Percentiles rank a stretch among this genome's conserved stretches.
Conservation (phyloP, 805 yeast species). For the Suhomyces kilbournensis region DNA sequence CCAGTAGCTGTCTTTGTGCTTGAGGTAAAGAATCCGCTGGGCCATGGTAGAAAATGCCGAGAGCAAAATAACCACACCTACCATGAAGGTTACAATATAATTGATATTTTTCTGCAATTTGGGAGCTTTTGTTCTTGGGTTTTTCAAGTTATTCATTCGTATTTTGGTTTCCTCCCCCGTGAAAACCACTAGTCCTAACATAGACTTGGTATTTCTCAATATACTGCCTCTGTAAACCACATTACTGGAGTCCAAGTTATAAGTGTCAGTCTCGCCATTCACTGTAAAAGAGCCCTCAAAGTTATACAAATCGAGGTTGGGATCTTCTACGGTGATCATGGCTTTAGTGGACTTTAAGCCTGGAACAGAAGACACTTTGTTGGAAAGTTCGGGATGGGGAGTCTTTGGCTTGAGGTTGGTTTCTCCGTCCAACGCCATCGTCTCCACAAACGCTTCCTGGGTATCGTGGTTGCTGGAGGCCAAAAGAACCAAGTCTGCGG, state of each 20-base stretch:
- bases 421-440: conserved; percentile 98
- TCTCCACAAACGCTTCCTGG: conserved; percentile 73
- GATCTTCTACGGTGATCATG: conserved; percentile 76
- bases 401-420: conserved; percentile 78
- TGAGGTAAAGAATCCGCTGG: conserved; percentile 51
- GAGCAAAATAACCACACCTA: conserved; percentile 66
- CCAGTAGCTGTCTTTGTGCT: conserved; percentile 54
- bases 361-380: conserved; percentile 46
- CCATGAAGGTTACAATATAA: conserved; percentile 83
- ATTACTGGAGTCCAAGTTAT: conserved; percentile 75
- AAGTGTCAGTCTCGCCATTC: conserved; percentile 25
- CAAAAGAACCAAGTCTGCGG: conserved; percentile 81
- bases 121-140: conserved; percentile 91
- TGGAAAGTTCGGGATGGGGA: conserved; percentile 64
- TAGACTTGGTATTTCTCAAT: conserved; percentile 73
- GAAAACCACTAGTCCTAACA: conserved; percentile 80
- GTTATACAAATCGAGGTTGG: conserved; percentile 85
- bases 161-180: conserved; percentile 96
- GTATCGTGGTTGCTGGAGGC: conserved; percentile 62
- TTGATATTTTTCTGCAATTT: conserved; percentile 82
- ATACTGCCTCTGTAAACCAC: conserved; percentile 90
- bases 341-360: conserved; percentile 51
- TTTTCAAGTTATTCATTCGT: conserved; percentile 88
- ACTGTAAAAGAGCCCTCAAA: conserved; percentile 74
- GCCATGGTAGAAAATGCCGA: conserved; percentile 83